A percentile compares a stretch with the other conserved stretches of the same genome.
Evolutionary conservation across 768 basidiomycete species (phyloP).

Genomic region (Termitomyces sp.): DNA sequence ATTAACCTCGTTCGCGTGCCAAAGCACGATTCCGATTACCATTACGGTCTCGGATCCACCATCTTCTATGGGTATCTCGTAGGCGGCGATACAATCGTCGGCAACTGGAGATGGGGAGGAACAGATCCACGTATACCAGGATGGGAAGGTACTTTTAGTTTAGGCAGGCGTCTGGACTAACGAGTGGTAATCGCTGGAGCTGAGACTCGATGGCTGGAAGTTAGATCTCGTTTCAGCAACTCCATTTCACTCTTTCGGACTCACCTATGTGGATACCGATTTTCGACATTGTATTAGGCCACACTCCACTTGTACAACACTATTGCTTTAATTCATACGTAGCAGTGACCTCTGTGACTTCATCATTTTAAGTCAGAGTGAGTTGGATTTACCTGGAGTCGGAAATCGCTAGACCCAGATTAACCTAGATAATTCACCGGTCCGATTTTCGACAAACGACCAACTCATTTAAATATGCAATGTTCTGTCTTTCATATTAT

Average conservation of each 20-base stretch:
- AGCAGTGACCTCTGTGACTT: background rate
- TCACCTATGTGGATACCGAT: background rate
- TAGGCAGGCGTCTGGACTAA: conserved; percentile 40
- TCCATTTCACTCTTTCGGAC: background rate
- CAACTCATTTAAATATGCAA: background rate
- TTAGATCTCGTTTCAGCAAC: background rate
- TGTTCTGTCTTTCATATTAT: background rate
- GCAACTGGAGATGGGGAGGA: conserved; percentile 59
- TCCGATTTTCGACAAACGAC: background rate
- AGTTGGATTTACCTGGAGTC: background rate
- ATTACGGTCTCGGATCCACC: conserved; percentile 20
- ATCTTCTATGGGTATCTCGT: conserved; percentile 72
- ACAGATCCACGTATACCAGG: conserved; percentile 41
- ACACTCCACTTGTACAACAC: background rate
- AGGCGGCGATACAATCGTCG: conserved; percentile 60
- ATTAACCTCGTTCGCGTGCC: conserved; percentile 1
- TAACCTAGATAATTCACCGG: background rate
- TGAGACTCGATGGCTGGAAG: background rate
- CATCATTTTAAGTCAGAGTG: background rate
- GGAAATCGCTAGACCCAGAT: background rate
- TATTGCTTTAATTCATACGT: background rate
- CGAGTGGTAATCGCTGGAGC: background rate
- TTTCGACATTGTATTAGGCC: background rate
- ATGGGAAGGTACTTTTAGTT: conserved; percentile 61
- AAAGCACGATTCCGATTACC: background rate